A percentile compares a stretch with the other conserved stretches of the same genome.
These are phyloP conservation scores for Podaxis sp. DNA, from an alignment of 768 basidiomycete species.

Conservation along the genomic window DNA sequence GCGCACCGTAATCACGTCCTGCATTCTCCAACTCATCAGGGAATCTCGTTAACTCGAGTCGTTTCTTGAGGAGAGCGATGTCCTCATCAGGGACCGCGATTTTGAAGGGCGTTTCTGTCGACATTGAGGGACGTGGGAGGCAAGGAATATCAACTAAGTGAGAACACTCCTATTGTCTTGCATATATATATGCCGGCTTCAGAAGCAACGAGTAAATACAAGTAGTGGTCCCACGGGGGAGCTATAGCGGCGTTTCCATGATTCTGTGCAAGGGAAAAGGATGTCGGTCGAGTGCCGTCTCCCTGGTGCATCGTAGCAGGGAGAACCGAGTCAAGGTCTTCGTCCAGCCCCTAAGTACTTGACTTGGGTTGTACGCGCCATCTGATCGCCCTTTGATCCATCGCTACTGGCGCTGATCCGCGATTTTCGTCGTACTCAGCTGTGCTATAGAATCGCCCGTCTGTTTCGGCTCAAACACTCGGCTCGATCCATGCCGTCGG, in stretches of 20 bases:
- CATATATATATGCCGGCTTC: background rate
- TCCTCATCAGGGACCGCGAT: constrained; percentile 37
- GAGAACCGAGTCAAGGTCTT: too few species aligned
- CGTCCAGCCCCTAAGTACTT: too few species aligned
- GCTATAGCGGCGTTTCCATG: background rate
- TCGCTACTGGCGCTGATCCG: too few species aligned
- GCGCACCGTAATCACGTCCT: constrained; percentile 42
- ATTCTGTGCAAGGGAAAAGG: too few species aligned
- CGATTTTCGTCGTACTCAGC: too few species aligned
- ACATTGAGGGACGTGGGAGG: background rate
- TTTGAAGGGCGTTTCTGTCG: constrained; percentile 36
- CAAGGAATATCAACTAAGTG: background rate
- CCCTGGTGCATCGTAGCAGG: too few species aligned
- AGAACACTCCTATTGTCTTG: background rate
- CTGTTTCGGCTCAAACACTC: too few species aligned
- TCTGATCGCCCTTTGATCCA: too few species aligned
- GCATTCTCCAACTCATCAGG: constrained; percentile 43
- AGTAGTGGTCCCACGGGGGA: background rate
- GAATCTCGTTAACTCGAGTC: constrained; percentile 39
- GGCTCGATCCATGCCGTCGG: too few species aligned
- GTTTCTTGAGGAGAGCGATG: constrained; percentile 33
- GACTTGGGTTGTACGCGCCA: too few species aligned
- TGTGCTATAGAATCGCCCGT: too few species aligned
- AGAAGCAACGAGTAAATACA: background rate
- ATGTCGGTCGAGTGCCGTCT: too few species aligned